These are phyloP conservation scores for Neostapfia colusana DNA, from an alignment of 176 grass and related monocot species.

Conservation along the genomic window DNA sequence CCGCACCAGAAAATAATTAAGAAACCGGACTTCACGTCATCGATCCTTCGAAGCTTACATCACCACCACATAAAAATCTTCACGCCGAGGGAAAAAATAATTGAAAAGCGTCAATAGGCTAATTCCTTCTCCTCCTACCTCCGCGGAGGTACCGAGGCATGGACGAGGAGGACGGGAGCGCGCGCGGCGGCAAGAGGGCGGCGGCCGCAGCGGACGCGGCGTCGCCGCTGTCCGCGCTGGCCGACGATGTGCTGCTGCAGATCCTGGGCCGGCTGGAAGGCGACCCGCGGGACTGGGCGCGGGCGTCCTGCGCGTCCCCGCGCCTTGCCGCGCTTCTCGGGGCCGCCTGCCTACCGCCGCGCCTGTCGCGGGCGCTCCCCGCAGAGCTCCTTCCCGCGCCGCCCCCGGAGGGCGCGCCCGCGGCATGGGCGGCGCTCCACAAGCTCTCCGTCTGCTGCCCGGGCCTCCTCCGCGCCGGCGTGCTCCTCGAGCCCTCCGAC, in stretches of 20 bases:
- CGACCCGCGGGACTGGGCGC: constrained; percentile 75
- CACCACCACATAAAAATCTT: constrained; percentile 37
- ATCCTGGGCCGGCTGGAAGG: constrained; percentile 63
- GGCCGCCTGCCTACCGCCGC: constrained; percentile 48
- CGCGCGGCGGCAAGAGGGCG: background rate
- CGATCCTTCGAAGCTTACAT: background rate
- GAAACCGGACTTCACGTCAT: background rate
- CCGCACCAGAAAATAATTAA: background rate
- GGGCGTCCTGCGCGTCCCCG: constrained; percentile 67
- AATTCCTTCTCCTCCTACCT: background rate
- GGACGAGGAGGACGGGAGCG: background rate
- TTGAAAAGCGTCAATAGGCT: background rate
- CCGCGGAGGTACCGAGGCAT: background rate
- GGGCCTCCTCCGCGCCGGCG: constrained; percentile 66
- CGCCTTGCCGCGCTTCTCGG: constrained; percentile 62
- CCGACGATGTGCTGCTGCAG: constrained; percentile 80
- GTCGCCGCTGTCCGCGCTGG: constrained; percentile 42
- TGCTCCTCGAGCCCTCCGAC: constrained; percentile 71
- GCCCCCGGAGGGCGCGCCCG: background rate
- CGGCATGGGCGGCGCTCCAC: constrained; percentile 58
- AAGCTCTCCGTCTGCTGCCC: constrained; percentile 97
- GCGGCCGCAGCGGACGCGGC: background rate
- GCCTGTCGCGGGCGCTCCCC: constrained; percentile 52
- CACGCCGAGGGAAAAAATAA: background rate
- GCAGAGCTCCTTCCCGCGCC: constrained; percentile 51